phyloP scores from a whole-genome alignment of 73 alveolate species.

The Symbiodinium natans region DNA sequence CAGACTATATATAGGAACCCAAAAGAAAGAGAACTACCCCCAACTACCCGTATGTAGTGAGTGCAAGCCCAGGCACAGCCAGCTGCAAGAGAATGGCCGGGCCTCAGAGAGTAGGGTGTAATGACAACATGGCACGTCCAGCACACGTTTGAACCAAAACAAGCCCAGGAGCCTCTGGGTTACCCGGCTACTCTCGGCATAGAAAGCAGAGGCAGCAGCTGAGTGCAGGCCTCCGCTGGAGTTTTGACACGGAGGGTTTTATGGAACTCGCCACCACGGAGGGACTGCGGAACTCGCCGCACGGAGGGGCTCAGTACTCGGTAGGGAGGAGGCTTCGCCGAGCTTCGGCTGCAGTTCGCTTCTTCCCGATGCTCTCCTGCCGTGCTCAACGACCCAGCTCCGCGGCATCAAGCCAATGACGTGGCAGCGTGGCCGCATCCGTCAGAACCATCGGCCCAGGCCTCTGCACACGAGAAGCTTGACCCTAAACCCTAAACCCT shows the following conservation, averaged over 20 bases:
- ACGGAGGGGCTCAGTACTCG: too few relatives aligned
- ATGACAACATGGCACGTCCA: background rate
- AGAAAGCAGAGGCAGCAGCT: conserved; percentile 76
- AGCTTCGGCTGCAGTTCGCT: conserved; percentile 92
- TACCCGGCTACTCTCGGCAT: conserved; percentile 65
- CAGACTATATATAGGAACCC: too few relatives aligned
- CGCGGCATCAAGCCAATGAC: background rate
- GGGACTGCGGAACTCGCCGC: too few relatives aligned
- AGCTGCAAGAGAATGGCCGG: conserved; percentile 83
- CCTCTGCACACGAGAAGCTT: background rate
- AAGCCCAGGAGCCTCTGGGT: too few relatives aligned
- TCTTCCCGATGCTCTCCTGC: conserved; percentile 84
- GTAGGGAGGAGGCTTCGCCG: conserved; percentile 30
- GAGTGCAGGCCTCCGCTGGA: conserved; percentile 45
- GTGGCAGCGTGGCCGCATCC: conserved; percentile 31
- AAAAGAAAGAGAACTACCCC: too few relatives aligned
- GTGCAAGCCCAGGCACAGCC: conserved; percentile 52
- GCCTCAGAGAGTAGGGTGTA: background rate
- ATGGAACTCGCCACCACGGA: too few relatives aligned
- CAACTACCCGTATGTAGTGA: too few relatives aligned
- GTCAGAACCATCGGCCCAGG: conserved; percentile 42
- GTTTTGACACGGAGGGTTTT: too few relatives aligned
- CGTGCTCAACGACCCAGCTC: background rate
- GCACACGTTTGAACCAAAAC: too few relatives aligned
- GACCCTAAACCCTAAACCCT: too few relatives aligned